Evolutionary conservation across 352 stramenopile genomes (phyloP).

Genomic region (Phytopythium boreale): DNA sequence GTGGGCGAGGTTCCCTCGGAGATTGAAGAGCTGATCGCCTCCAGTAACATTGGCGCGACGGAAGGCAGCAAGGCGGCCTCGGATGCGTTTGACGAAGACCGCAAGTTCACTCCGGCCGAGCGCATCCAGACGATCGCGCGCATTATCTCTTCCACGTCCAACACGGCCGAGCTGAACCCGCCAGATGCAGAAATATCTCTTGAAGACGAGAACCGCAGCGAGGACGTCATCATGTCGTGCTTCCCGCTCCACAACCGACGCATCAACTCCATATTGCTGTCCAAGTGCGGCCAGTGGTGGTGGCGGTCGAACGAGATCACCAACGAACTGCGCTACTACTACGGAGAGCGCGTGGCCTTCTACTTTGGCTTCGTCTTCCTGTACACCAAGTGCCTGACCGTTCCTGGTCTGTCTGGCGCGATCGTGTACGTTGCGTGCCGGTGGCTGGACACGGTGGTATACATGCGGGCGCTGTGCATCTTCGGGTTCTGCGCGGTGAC

Average conservation of each 20-base stretch:
- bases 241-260: conserved; percentile 85
- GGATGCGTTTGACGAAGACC: conserved; percentile 37
- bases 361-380: conserved; percentile 86
- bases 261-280: conserved; percentile 63
- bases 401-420: conserved; percentile 55
- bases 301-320: conserved; percentile 80
- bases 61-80: conserved; percentile 22
- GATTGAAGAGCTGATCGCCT: conserved; percentile 83
- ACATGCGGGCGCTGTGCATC: conserved; percentile 78
- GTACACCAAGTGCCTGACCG: conserved; percentile 77
- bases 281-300: conserved; percentile 74
- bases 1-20: conserved; percentile 83
- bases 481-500: conserved; percentile 77
- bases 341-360: conserved; percentile 81
- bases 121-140: conserved; percentile 82
- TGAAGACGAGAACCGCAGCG: conserved; percentile 71
- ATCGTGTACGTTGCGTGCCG: conserved; percentile 67
- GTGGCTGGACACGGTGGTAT: conserved; percentile 66
- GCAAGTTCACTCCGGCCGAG: conserved; percentile 80
- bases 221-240: conserved; percentile 71
- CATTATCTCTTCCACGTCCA: conserved; percentile 80
- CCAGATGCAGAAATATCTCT: conserved; percentile 74
- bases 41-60: conserved; percentile 60
- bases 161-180: conserved; percentile 72
- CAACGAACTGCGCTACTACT: conserved; percentile 82